Evolutionary conservation across 1,284 basidiomycete genomes (phyloP).

Genomic region (Somion occarium): DNA sequence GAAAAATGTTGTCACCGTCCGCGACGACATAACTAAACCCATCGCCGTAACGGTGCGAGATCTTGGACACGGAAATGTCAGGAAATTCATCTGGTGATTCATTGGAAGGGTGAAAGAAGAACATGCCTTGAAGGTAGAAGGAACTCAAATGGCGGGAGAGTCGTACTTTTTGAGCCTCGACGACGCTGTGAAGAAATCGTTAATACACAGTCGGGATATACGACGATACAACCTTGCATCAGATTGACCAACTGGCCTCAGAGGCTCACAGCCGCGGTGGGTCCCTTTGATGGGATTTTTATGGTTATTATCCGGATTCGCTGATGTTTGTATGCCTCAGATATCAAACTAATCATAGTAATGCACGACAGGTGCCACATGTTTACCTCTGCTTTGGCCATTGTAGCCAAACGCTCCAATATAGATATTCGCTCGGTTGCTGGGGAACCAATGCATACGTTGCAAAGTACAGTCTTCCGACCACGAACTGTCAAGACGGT

Average conservation of each 20-base stretch:
- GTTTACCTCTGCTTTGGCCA: too few species aligned
- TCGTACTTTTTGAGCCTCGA: too few species aligned
- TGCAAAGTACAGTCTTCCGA: slow-evolving; percentile 14
- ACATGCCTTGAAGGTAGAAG: slow-evolving; percentile 24
- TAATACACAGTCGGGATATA: too few species aligned
- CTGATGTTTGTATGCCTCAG: too few species aligned
- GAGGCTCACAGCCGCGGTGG: slow-evolving; percentile 26
- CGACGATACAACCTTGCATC: slow-evolving; percentile 25
- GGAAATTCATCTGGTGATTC: slow-evolving; percentile 46
- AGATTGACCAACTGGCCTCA: slow-evolving; percentile 20
- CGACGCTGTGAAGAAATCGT: too few species aligned
- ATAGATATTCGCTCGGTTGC: slow-evolving; percentile 14
- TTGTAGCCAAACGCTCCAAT: too few species aligned
- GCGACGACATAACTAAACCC: slow-evolving; percentile 29
- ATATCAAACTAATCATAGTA: slow-evolving; percentile 25
- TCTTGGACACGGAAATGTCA: slow-evolving; percentile 23
- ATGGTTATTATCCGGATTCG: too few species aligned
- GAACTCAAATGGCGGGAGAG: slow-evolving; percentile 40
- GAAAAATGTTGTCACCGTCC: background rate
- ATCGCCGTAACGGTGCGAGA: slow-evolving; percentile 33
- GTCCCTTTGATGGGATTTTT: too few species aligned
- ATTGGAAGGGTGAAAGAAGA: slow-evolving; percentile 27
- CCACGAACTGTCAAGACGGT: slow-evolving; percentile 16
- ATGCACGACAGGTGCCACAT: slow-evolving; percentile 12
- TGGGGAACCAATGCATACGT: slow-evolving; percentile 14